Evolutionary conservation across 345 rosid species (phyloP).

Genomic region (Camelina sativa): DNA sequence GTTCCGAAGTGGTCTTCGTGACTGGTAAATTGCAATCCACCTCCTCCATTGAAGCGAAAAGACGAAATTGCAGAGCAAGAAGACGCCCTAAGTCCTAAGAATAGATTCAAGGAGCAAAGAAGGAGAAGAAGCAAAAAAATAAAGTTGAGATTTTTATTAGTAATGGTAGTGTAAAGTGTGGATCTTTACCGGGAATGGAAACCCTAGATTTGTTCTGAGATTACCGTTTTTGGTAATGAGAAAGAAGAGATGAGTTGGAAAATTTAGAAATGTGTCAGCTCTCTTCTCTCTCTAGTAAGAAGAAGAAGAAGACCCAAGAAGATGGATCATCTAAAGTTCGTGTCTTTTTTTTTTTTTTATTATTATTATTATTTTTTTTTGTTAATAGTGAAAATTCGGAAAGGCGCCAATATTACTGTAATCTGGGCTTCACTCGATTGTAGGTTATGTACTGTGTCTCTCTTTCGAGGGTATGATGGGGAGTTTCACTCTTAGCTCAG

Average conservation of each 20-base stretch:
- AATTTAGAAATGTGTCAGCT: constrained; percentile 9
- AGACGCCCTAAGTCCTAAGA: background rate
- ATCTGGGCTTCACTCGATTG: background rate
- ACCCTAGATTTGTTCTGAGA: constrained; percentile 17
- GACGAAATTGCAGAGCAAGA: background rate
- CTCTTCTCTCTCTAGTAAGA: background rate
- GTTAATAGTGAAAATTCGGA: constrained; percentile 14
- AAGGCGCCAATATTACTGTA: constrained; percentile 36
- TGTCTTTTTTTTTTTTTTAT: background rate
- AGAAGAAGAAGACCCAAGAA: background rate
- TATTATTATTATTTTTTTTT: background rate
- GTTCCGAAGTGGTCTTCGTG: constrained; percentile 37
- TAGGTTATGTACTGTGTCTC: background rate
- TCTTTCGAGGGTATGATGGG: constrained; percentile 17
- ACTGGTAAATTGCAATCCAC: background rate
- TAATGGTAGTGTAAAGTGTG: background rate
- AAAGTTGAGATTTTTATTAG: constrained; percentile 1
- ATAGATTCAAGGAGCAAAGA: background rate
- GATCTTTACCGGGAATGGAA: constrained; percentile 34
- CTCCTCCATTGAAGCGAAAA: constrained; percentile 21
- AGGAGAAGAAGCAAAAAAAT: background rate
- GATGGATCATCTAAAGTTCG: constrained; percentile 15
- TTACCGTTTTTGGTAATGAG: constrained; percentile 28
- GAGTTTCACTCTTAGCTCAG: background rate
- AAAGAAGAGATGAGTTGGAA: constrained; percentile 13